These are phyloP conservation scores for Martiniozyma asiatica DNA, from an alignment of 1,139 yeast species.

Conservation along the genomic window DNA sequence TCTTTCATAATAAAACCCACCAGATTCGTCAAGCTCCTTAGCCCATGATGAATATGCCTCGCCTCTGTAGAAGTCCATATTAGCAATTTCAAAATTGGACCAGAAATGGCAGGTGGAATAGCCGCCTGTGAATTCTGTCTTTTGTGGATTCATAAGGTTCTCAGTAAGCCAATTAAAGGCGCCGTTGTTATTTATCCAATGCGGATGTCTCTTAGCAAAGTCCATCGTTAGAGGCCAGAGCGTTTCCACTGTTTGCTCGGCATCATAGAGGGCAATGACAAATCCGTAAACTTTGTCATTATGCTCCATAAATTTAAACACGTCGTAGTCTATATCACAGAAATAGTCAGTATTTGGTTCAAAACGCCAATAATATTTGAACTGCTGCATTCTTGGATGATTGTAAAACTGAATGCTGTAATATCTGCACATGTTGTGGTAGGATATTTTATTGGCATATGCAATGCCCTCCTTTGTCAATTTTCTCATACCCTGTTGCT, in stretches of 20 bases:
- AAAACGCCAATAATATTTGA: conserved; percentile 64
- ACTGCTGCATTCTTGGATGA: conserved; percentile 45
- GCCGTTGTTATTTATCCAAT: conserved; percentile 53
- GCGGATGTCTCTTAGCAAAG: conserved; percentile 43
- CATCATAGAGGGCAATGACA: conserved; percentile 55
- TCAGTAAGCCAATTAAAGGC: conserved; percentile 69
- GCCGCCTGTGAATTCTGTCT: conserved; percentile 41
- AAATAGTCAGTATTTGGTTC: conserved; percentile 66
- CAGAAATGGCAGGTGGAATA: conserved; percentile 83
- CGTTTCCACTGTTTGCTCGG: conserved; percentile 46
- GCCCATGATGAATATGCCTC: conserved; percentile 59
- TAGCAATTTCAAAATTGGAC: conserved; percentile 78
- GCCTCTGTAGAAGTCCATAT: conserved; percentile 64
- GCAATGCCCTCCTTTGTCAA: conserved; percentile 40
- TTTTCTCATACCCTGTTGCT: conserved; percentile 28
- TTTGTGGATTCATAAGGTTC: conserved; percentile 46
- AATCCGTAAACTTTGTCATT: conserved; percentile 61
- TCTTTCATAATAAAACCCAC: conserved; percentile 76
- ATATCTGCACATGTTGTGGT: conserved; percentile 73
- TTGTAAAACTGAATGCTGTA: conserved; percentile 55
- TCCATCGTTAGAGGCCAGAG: conserved; percentile 62
- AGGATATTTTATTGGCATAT: conserved; percentile 50
- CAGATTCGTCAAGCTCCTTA: conserved; percentile 48
- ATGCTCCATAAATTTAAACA: conserved; percentile 59
- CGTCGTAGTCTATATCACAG: conserved; percentile 61